Evolutionary conservation across 2,329 filamentous ascomycete genomes (phyloP).

Genomic region (Colletotrichum sp.): DNA sequence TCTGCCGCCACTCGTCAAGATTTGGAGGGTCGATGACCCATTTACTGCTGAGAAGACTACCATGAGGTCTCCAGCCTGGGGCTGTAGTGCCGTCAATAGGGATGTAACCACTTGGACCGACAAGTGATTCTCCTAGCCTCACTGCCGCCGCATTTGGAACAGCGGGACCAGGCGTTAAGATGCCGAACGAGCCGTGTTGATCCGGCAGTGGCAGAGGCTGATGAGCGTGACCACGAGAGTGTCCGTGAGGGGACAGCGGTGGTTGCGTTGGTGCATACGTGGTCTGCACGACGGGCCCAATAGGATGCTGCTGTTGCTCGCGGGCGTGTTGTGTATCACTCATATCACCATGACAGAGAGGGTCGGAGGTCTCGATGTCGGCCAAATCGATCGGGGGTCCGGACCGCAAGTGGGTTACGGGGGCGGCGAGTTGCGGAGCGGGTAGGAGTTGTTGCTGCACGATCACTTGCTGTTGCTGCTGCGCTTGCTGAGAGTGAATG

Average conservation of each 20-base stretch:
- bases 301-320: background rate
- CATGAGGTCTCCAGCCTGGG: slow-evolving; percentile 41
- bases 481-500: slow-evolving; percentile 25
- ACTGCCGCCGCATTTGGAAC: slow-evolving; percentile 33
- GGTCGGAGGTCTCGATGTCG: background rate
- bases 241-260: background rate
- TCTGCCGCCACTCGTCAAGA: slow-evolving; percentile 72
- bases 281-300: background rate
- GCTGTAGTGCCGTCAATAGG: slow-evolving; percentile 13
- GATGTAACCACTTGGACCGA: slow-evolving; percentile 26
- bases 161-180: slow-evolving; percentile 42
- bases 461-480: background rate
- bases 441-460: slow-evolving; percentile 21
- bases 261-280: background rate
- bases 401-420: slow-evolving; percentile 17
- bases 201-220: slow-evolving; percentile 19
- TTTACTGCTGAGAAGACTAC: slow-evolving; percentile 57
- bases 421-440: background rate
- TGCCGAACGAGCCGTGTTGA: slow-evolving; percentile 49
- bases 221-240: background rate
- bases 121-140: slow-evolving; percentile 42
- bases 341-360: background rate
- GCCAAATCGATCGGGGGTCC: slow-evolving; percentile 4
- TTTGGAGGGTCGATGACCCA: slow-evolving; percentile 71
- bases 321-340: slow-evolving; percentile 1